These are phyloP conservation scores for Cladorrhinum sp. DNA, from an alignment of 2,329 filamentous ascomycete genomes.

Conservation along the genomic window DNA sequence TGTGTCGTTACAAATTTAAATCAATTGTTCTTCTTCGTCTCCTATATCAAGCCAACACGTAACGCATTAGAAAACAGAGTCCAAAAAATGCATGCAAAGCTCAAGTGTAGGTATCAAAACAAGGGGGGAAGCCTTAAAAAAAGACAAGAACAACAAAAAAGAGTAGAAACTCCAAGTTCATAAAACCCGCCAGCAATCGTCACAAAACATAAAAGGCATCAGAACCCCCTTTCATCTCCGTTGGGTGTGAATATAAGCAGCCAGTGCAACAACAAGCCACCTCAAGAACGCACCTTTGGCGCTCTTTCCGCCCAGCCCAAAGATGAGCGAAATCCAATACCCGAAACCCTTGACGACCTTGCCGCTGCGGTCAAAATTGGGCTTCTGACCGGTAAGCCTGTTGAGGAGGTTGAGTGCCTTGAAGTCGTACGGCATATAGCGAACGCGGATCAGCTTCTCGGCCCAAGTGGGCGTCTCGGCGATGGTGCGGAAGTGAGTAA, in stretches of 20 bases:
- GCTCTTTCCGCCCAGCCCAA: constrained; percentile 50
- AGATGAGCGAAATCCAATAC: constrained; percentile 54
- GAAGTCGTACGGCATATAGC: constrained; percentile 62
- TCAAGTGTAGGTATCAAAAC: not conserved
- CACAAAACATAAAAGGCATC: not conserved
- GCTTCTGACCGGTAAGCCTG: constrained; percentile 43
- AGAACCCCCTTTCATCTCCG: constrained; percentile 2
- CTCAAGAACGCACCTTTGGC: constrained; percentile 50
- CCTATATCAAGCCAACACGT: not conserved
- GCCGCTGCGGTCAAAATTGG: constrained; percentile 63
- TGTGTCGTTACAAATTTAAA: too few relatives aligned
- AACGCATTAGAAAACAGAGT: not conserved
- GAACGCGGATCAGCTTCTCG: constrained; percentile 62
- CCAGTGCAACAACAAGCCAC: constrained; percentile 46
- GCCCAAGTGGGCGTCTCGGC: constrained; percentile 65
- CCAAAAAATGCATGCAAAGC: not conserved
- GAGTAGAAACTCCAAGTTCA: not conserved
- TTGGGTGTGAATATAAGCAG: constrained; percentile 17
- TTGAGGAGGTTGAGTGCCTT: constrained; percentile 44
- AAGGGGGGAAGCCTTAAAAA: not conserved
- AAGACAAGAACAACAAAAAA: not conserved
- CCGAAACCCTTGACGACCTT: constrained; percentile 47
- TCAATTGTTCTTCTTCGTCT: not conserved
- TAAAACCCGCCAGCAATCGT: not conserved
- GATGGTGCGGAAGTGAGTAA: constrained; percentile 57